Evolutionary conservation across 1,139 yeast species (phyloP), one percentile per base, ranked within the genome.

Genomic region (Pichia sp.): DNA sequence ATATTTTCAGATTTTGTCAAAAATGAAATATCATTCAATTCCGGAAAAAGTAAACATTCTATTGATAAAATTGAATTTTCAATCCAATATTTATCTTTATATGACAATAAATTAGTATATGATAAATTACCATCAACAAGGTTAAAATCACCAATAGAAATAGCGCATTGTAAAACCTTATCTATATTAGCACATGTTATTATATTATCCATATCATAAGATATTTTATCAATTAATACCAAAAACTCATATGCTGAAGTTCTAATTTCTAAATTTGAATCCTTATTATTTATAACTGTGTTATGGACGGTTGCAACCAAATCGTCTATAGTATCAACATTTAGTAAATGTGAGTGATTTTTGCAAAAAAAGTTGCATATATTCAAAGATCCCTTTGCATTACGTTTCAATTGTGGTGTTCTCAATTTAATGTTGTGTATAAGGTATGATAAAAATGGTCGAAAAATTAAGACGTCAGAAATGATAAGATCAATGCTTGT

Each of bases 21-120:
- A 14, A n/a, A 33, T 3, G 35, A 14, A 6, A 37, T 37, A 9
- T 25, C 15, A 10, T 32, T 14, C 2, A 38, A 16, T 7, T 32
- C 35, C 3, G 22, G 21, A 19, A 28, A 42, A 2, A 38, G 7
- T 10, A 34, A 21, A 18, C 3, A 6, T 19, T 42, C 45, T 14
- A 42, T 14, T 7, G 45, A 38, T 5, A 42, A 22, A 2, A 42
- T 5, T 4, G 42, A 38, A 20, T 38, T 41, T 27, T 26, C 31
- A 9, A 24, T 37, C 38, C 40, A 41, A 3, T n/a, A 10, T 18
- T 14, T 13, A 18, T 34, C 34, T 22, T 37, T 34, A 7, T 10
- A 10, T 10, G 21, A 5, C 7, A 23, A 27, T 19, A 29, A 29
- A 19, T 19, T 29, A n/a, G n/a, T n/a, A n/a, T n/a, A n/a, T 19